Conservation (phyloP, 495 filamentous ascomycete species). For the Penicillium egyptiacum region DNA sequence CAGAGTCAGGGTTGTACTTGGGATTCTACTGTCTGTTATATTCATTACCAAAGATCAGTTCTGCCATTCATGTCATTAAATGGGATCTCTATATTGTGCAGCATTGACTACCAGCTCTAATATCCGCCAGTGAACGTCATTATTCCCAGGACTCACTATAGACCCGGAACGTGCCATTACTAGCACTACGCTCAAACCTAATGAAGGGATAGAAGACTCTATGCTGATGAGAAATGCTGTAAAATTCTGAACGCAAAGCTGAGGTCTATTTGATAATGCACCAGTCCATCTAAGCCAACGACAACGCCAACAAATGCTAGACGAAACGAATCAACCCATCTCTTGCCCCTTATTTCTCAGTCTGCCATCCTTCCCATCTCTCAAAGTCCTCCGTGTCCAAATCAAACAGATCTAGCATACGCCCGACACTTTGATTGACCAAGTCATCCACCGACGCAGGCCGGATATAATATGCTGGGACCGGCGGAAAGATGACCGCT, state of each 20-base stretch:
- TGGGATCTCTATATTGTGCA: neutral
- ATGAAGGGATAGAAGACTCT: too few species aligned
- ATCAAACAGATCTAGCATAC: conserved; percentile 49
- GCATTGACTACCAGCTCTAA: neutral
- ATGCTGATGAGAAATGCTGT: too few species aligned
- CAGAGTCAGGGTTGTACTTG: neutral
- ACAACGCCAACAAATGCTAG: too few species aligned
- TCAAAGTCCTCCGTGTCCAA: conserved; percentile 44
- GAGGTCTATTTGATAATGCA: too few species aligned
- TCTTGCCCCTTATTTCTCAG: neutral
- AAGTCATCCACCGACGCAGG: conserved; percentile 38
- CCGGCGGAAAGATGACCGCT: conserved; percentile 44
- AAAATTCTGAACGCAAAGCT: too few species aligned
- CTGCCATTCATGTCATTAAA: neutral
- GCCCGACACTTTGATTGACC: conserved; percentile 43
- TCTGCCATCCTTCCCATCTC: conserved; percentile 35
- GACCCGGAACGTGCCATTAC: too few species aligned
- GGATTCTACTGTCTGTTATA: neutral
- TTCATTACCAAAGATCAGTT: neutral
- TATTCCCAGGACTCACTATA: too few species aligned
- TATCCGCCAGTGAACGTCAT: too few species aligned
- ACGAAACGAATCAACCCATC: too few species aligned
- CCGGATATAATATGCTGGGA: conserved; percentile 45
- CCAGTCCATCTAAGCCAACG: too few species aligned
- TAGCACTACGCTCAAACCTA: too few species aligned